phyloP scores from a whole-genome alignment of 345 rosid species.

The Toxicodendron radicans region DNA sequence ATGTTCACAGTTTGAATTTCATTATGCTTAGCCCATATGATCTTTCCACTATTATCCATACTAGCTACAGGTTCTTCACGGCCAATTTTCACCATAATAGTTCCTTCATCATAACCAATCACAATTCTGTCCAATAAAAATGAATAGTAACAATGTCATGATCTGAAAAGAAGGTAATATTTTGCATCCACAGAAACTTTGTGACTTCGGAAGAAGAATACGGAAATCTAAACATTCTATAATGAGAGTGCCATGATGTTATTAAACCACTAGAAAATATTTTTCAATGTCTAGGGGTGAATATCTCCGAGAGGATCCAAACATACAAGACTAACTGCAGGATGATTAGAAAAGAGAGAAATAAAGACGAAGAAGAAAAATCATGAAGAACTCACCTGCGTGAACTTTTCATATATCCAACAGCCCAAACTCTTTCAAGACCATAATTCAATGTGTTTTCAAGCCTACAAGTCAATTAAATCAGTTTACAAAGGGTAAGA shows the following conservation, averaged over 20 bases:
- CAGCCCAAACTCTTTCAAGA: slow-evolving; percentile 98
- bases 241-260: not conserved
- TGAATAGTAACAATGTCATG: not conserved
- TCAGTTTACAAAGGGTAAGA: not conserved
- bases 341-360: not conserved
- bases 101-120: slow-evolving; percentile 99
- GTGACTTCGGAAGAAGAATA: not conserved
- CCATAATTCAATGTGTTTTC: slow-evolving; percentile 84
- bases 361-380: not conserved
- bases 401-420: slow-evolving; percentile 84
- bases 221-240: not conserved
- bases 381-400: slow-evolving; percentile 60
- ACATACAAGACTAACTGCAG: not conserved
- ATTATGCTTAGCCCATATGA: slow-evolving; percentile 99
- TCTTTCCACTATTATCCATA: slow-evolving; percentile 98
- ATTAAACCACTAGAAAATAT: slow-evolving; percentile 9
- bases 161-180: not conserved
- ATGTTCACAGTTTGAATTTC: slow-evolving; percentile 98
- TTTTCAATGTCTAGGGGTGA: not conserved
- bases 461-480: slow-evolving; percentile 55
- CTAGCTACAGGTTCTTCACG: slow-evolving; percentile 98
- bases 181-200: slow-evolving; percentile 8
- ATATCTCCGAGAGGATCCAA: not conserved
- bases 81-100: slow-evolving; percentile 98
- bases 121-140: slow-evolving; percentile 60